phyloP scores from a whole-genome alignment of 371 early-diverging fungal species.

The Mortierella sp. region DNA sequence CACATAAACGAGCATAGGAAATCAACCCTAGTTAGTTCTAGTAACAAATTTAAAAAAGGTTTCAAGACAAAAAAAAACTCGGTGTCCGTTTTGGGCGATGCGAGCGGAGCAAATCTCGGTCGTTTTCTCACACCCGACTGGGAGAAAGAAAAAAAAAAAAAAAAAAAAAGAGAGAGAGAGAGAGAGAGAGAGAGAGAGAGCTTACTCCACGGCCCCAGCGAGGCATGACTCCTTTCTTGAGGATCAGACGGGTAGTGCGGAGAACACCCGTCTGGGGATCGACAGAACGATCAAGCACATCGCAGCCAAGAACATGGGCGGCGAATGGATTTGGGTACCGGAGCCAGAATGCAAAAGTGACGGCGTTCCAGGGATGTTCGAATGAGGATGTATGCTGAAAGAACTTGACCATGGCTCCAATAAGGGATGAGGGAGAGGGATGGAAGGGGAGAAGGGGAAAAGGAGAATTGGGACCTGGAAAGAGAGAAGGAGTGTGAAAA shows the following conservation, averaged over 20 bases:
- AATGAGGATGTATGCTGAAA: constrained; percentile 80
- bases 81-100: too few relatives aligned
- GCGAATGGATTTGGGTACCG: constrained; percentile 99
- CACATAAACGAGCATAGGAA: too few relatives aligned
- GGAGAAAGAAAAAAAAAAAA: constrained; percentile 13
- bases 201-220: constrained; percentile 82
- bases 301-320: constrained; percentile 90
- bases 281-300: constrained; percentile 89
- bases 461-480: too few relatives aligned
- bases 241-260: constrained; percentile 86
- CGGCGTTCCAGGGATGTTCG: constrained; percentile 86
- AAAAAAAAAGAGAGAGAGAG: constrained; percentile 4
- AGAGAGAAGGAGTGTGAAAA: too few relatives aligned
- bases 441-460: too few relatives aligned
- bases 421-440: too few relatives aligned
- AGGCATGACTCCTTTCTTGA: constrained; percentile 89
- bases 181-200: neutral
- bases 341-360: constrained; percentile 90
- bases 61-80: too few relatives aligned
- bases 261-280: constrained; percentile 86
- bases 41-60: too few relatives aligned
- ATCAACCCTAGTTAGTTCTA: too few relatives aligned
- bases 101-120: too few relatives aligned
- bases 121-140: too few relatives aligned
- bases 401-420: constrained; percentile 63